phyloP scores from a whole-genome alignment of 164 flowering plant species.

The Taxillus chinensis region DNA sequence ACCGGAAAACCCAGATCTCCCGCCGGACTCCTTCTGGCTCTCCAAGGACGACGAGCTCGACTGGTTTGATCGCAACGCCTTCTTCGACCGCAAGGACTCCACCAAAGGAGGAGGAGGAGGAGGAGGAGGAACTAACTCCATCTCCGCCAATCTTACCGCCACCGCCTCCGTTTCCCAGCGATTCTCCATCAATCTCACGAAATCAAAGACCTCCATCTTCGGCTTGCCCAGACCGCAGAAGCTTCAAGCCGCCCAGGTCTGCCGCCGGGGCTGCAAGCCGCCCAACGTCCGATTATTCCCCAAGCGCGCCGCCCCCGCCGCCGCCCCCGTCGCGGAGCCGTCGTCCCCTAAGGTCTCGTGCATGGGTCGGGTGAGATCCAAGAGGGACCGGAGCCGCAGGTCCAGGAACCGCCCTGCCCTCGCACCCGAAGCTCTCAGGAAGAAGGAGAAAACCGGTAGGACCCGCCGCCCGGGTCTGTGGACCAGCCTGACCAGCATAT shows the following conservation, averaged over 20 bases:
- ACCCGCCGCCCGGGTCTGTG: conserved; percentile 14
- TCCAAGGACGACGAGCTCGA: conserved; percentile 66
- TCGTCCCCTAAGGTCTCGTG: conserved; percentile 82
- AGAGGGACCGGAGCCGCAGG: conserved; percentile 26
- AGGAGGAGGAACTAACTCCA: conserved; percentile 29
- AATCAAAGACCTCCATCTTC: conserved; percentile 43
- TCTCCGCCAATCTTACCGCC: conserved; percentile 15
- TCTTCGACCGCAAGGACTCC: conserved; percentile 55
- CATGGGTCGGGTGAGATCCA: conserved; percentile 70
- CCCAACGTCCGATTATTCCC: conserved; percentile 30
- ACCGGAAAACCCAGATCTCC: conserved; percentile 26
- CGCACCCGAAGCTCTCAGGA: neutral
- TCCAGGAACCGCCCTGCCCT: conserved; percentile 9
- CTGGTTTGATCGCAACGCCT: conserved; percentile 65
- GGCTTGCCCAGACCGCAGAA: conserved; percentile 60
- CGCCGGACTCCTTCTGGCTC: conserved; percentile 75
- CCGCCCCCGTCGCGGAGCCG: conserved; percentile 36
- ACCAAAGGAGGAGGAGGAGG: conserved; percentile 13
- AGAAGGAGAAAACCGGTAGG: conserved; percentile 5
- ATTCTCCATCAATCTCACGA: conserved; percentile 21
- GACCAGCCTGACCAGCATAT: conserved; percentile 11
- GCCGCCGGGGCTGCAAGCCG: conserved; percentile 21
- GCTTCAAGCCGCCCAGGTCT: neutral
- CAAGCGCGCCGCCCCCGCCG: conserved; percentile 21
- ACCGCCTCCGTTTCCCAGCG: conserved; percentile 39